Conservation (phyloP, 768 basidiomycete genomes). For the Amanita rubescens region DNA sequence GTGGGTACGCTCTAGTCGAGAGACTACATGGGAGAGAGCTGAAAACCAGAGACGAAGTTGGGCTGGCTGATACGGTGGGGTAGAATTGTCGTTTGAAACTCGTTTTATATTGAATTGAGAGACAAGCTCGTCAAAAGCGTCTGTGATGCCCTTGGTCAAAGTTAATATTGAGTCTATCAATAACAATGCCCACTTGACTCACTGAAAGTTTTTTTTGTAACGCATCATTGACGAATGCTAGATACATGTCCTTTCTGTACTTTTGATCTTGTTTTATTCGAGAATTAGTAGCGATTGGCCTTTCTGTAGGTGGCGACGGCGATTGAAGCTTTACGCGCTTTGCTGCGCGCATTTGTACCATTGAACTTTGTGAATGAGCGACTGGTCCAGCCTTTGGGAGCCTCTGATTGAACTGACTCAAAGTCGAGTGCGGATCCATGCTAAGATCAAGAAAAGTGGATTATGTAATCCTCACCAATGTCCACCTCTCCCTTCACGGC, state of each 20-base stretch:
- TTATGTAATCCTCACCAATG: constrained; percentile 26
- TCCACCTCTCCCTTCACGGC: constrained; percentile 57
- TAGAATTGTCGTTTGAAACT: constrained; percentile 20
- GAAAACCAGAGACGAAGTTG: constrained; percentile 77
- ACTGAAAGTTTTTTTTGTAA: constrained; percentile 68
- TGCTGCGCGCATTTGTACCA: constrained; percentile 30
- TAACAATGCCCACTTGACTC: constrained; percentile 19
- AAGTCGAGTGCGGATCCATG: constrained; percentile 77
- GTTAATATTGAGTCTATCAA: constrained; percentile 12
- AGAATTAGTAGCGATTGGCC: constrained; percentile 76
- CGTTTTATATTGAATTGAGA: constrained; percentile 68
- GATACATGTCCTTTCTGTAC: constrained; percentile 75
- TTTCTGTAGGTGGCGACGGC: constrained; percentile 13
- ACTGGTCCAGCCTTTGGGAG: constrained; percentile 61
- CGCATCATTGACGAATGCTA: constrained; percentile 77
- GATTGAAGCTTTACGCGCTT: constrained; percentile 21
- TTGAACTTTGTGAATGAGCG: constrained; percentile 22
- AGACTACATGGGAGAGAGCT: constrained; percentile 88
- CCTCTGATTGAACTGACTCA: constrained; percentile 69
- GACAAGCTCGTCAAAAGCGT: constrained; percentile 84
- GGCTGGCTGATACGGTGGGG: constrained; percentile 26
- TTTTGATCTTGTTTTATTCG: constrained; percentile 72
- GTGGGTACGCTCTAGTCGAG: constrained; percentile 78
- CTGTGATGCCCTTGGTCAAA: constrained; percentile 55
- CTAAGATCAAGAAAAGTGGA: not conserved